phyloP scores from a whole-genome alignment of 2,329 filamentous ascomycete genomes.

The Diaporthe nobilis region DNA sequence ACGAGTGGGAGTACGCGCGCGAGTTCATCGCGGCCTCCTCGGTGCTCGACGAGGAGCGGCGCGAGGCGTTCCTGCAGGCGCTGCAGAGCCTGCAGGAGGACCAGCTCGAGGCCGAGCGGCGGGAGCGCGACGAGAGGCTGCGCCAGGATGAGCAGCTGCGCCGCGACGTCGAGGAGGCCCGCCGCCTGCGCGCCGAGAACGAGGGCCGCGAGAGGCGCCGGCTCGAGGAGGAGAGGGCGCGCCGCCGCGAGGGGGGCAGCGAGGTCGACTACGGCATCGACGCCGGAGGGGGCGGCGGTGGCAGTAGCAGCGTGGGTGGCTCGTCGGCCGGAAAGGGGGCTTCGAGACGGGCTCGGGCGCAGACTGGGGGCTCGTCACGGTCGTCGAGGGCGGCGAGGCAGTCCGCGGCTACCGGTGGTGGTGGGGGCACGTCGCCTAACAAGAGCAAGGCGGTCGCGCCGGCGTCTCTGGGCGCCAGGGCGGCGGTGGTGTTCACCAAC shows the following conservation, averaged over 20 bases:
- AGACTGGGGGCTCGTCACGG: constrained; percentile 12
- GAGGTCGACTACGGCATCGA: constrained; percentile 81
- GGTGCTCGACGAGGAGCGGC: constrained; percentile 90
- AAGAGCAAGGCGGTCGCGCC: constrained; percentile 52
- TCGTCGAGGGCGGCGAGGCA: constrained; percentile 37
- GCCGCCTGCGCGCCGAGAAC: constrained; percentile 69
- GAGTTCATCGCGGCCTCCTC: constrained; percentile 91
- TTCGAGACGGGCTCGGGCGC: constrained; percentile 26
- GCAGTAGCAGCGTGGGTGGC: constrained; percentile 51
- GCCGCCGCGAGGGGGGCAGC: constrained; percentile 60
- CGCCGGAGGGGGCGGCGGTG: constrained; percentile 46
- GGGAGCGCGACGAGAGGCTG: constrained; percentile 71
- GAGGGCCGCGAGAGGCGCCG: constrained; percentile 68
- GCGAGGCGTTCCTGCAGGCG: constrained; percentile 89
- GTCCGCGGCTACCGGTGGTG: constrained; percentile 28
- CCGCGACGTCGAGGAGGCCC: constrained; percentile 70
- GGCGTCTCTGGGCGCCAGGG: constrained; percentile 61
- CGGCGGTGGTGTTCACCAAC: constrained; percentile 67
- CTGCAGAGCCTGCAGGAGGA: constrained; percentile 88
- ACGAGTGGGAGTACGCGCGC: constrained; percentile 95
- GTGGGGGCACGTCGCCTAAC: constrained; percentile 29
- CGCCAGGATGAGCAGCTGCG: constrained; percentile 70
- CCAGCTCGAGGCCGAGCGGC: constrained; percentile 78
- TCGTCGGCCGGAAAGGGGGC: constrained; percentile 47
- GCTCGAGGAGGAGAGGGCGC: constrained; percentile 67